These are phyloP conservation scores for Verticillium nubilum DNA, from an alignment of 2,329 filamentous ascomycete species.

Conservation along the genomic window DNA sequence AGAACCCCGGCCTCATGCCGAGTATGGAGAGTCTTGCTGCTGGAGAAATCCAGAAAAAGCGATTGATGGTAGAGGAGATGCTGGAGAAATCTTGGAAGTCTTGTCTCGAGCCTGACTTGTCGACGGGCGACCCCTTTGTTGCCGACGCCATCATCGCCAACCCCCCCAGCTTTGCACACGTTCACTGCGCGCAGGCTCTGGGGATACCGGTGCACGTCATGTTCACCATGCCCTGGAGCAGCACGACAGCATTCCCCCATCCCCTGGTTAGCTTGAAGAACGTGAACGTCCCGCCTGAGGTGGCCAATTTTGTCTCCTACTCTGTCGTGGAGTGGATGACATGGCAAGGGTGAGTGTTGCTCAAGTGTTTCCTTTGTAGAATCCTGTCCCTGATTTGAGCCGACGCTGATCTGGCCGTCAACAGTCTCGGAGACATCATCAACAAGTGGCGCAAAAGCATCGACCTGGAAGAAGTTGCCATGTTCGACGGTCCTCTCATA, in stretches of 20 bases:
- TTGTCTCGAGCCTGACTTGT: slow-evolving; percentile 63
- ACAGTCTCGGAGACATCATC: slow-evolving; percentile 76
- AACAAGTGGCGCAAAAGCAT: slow-evolving; percentile 75
- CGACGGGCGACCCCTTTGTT: slow-evolving; percentile 61
- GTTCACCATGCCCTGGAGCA: slow-evolving; percentile 94
- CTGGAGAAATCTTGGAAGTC: slow-evolving; percentile 83
- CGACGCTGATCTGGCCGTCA: slow-evolving; percentile 30
- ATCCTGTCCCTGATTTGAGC: slow-evolving; percentile 46
- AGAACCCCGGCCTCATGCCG: slow-evolving; percentile 81
- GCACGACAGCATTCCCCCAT: slow-evolving; percentile 79
- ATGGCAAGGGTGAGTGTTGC: slow-evolving; percentile 67
- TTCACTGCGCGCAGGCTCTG: slow-evolving; percentile 70
- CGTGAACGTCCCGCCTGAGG: slow-evolving; percentile 67
- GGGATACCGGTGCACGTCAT: slow-evolving; percentile 76
- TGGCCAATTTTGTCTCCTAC: slow-evolving; percentile 81
- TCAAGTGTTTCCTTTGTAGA: slow-evolving; percentile 71
- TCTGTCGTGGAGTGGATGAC: slow-evolving; percentile 85
- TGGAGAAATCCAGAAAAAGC: slow-evolving; percentile 70
- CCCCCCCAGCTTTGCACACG: slow-evolving; percentile 70
- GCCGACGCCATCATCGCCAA: slow-evolving; percentile 79
- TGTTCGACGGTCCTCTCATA: slow-evolving; percentile 79
- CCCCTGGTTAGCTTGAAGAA: slow-evolving; percentile 77
- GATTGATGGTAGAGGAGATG: slow-evolving; percentile 71
- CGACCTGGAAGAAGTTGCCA: slow-evolving; percentile 69
- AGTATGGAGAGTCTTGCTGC: slow-evolving; percentile 70